Percentiles rank a stretch among this genome's conserved stretches.
These are phyloP conservation scores for Umbelopsis sp. DNA, from an alignment of 192 early-diverging fungal species.

Conservation along the genomic window DNA sequence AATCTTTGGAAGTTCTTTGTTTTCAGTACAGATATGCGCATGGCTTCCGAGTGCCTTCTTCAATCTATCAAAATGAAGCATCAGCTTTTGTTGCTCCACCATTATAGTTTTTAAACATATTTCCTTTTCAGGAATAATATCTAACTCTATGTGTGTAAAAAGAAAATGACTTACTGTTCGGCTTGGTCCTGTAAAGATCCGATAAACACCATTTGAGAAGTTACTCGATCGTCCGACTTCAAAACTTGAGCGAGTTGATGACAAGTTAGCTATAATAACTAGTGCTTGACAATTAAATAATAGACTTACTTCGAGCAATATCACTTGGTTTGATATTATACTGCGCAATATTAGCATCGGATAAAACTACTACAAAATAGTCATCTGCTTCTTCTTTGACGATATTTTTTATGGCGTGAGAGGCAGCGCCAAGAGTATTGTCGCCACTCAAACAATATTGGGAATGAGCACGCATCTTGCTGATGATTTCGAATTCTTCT, in stretches of 20 bases:
- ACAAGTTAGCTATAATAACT: not conserved
- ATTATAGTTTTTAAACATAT: not conserved
- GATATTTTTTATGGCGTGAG: conserved; percentile 69
- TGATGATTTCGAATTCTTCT: conserved; percentile 68
- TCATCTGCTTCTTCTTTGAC: conserved; percentile 76
- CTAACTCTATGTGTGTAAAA: too few relatives aligned
- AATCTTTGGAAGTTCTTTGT: conserved; percentile 63
- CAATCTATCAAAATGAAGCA: conserved; percentile 30
- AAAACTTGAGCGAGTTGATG: conserved; percentile 49
- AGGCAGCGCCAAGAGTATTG: conserved; percentile 71
- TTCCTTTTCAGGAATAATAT: not conserved
- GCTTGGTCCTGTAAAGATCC: conserved; percentile 80
- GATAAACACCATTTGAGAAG: conserved; percentile 79
- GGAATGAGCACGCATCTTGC: conserved; percentile 75
- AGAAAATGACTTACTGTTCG: conserved; percentile 45
- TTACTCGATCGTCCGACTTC: conserved; percentile 71
- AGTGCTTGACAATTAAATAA: not conserved
- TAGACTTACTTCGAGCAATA: conserved; percentile 57
- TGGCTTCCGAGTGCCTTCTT: conserved; percentile 54
- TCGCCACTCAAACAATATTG: conserved; percentile 83
- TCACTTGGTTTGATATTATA: conserved; percentile 78
- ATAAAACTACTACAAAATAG: conserved; percentile 77
- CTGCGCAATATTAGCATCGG: conserved; percentile 79
- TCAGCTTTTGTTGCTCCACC: not conserved
- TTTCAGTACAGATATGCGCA: conserved; percentile 63